Evolutionary conservation across 441 rosid species (phyloP).

Genomic region (Theobroma grandiflorum): DNA sequence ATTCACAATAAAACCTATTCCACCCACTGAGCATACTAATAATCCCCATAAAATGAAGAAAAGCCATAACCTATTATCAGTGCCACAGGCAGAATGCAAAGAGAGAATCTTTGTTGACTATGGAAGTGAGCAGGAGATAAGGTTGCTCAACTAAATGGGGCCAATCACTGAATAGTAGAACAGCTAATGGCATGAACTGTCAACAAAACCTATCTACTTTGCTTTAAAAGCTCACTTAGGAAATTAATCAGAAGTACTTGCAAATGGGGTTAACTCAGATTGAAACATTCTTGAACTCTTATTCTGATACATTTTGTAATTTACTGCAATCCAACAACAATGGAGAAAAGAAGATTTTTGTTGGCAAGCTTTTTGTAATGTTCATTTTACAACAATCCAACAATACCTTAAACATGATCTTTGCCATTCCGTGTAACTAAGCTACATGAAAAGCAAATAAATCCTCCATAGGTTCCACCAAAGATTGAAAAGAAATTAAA

Average conservation of each 20-base stretch:
- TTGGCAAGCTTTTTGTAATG: not conserved
- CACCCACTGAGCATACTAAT: not conserved
- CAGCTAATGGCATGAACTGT: not conserved
- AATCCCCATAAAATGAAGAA: not conserved
- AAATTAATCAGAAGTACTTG: not conserved
- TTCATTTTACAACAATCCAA: not conserved
- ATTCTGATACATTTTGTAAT: not conserved
- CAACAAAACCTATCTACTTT: not conserved
- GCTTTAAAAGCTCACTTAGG: not conserved
- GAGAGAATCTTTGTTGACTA: not conserved
- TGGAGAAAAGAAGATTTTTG: not conserved
- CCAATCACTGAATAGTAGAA: not conserved
- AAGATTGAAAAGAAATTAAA: not conserved
- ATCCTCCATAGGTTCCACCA: not conserved
- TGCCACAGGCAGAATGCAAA: not conserved
- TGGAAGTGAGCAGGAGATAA: not conserved
- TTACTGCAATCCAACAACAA: not conserved
- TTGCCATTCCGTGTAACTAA: not conserved
- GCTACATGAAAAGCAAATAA: not conserved
- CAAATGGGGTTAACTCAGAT: not conserved
- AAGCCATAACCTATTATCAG: not conserved
- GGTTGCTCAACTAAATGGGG: not conserved
- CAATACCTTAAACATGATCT: not conserved
- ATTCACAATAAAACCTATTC: not conserved
- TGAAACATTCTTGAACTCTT: not conserved